phyloP scores from a whole-genome alignment of 305 asterid genomes.

The Plantago coronopus region DNA sequence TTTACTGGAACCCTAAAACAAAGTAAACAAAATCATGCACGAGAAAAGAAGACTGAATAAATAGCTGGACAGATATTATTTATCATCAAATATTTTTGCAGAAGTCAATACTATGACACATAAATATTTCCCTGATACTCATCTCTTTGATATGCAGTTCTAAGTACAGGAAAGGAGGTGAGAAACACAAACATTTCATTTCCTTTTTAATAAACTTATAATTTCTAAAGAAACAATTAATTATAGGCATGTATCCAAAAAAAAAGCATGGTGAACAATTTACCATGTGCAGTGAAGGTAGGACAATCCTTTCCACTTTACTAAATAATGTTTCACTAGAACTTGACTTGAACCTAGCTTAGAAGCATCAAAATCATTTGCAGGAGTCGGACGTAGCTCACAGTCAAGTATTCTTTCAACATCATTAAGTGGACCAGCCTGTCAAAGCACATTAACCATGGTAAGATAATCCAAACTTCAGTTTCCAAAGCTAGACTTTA shows the following conservation, averaged over 20 bases:
- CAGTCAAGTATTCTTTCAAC: conserved; percentile 87
- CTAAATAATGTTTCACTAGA: conserved; percentile 81
- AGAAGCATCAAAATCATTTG: conserved; percentile 59
- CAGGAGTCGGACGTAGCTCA: conserved; percentile 79
- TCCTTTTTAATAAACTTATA: neutral
- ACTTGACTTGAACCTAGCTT: conserved; percentile 72
- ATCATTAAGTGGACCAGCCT: conserved; percentile 84
- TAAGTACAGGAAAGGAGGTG: neutral
- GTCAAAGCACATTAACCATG: conserved; percentile 26
- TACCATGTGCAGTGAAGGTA: conserved; percentile 95
- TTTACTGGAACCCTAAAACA: conserved; percentile 88
- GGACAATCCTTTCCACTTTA: conserved; percentile 93
- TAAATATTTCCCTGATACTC: neutral
- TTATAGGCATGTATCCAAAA: conserved; percentile 20
- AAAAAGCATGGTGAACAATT: conserved; percentile 20
- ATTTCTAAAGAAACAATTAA: neutral
- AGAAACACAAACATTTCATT: conserved; percentile 3
- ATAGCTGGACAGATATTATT: neutral
- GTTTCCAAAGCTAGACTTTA: conserved; percentile 9
- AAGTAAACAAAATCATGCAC: conserved; percentile 24
- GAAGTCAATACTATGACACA: too few relatives aligned
- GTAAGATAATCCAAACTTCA: conserved; percentile 19
- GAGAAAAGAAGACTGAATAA: conserved; percentile 17
- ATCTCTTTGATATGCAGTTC: neutral
- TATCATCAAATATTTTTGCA: too few relatives aligned